phyloP scores from a whole-genome alignment of 2,329 filamentous ascomycete species.

The Trichoderma citrinoviride region DNA sequence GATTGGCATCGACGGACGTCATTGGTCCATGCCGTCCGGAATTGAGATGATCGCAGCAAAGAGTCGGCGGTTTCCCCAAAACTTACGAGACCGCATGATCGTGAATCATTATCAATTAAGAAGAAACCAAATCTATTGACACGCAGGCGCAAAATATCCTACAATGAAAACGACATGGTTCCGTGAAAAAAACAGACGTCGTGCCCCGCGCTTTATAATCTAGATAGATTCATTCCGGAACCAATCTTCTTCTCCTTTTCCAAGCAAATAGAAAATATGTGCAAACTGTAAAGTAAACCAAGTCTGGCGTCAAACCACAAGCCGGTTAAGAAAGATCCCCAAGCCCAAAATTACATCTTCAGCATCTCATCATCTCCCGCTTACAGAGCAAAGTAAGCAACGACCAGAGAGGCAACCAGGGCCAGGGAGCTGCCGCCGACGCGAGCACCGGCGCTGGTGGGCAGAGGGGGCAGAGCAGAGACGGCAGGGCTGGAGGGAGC shows the following conservation, averaged over 20 bases:
- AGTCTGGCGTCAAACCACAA: slow-evolving; percentile 23
- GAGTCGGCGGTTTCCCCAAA: background rate
- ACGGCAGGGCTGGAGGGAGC: slow-evolving; percentile 28
- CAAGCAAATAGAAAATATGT: slow-evolving; percentile 32
- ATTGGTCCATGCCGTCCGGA: background rate
- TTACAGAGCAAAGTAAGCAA: slow-evolving; percentile 47
- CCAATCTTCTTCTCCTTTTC: slow-evolving; percentile 26
- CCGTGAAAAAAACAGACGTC: slow-evolving; percentile 14
- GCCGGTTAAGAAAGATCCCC: background rate
- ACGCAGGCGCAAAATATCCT: slow-evolving; percentile 21
- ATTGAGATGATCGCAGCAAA: background rate
- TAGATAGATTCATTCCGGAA: slow-evolving; percentile 16
- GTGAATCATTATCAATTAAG: slow-evolving; percentile 20
- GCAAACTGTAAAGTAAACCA: slow-evolving; percentile 24
- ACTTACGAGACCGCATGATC: background rate
- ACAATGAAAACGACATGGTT: slow-evolving; percentile 19
- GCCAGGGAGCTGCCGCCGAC: slow-evolving; percentile 40
- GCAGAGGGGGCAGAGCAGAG: slow-evolving; percentile 28
- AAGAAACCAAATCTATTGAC: slow-evolving; percentile 20
- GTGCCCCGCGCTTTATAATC: slow-evolving; percentile 5
- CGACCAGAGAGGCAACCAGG: slow-evolving; percentile 40
- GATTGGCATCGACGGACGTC: background rate
- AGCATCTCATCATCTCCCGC: slow-evolving; percentile 17
- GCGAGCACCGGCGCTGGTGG: slow-evolving; percentile 31
- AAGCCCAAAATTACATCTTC: background rate